Percentiles rank a stretch among this genome's conserved stretches.
Conservation (phyloP, 345 rosid species). For the Combretum micranthum region DNA sequence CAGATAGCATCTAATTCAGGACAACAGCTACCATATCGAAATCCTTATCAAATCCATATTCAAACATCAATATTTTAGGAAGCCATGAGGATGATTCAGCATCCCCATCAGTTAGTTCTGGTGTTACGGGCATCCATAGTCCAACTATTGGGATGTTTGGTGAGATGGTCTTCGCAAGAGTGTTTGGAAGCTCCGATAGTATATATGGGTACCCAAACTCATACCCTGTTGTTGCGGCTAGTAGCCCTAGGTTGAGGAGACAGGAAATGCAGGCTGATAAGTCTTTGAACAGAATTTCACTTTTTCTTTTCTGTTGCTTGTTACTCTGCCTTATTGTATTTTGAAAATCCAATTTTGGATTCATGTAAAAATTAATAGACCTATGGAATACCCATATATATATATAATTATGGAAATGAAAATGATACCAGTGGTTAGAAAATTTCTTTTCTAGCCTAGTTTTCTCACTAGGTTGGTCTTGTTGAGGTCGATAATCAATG, state of each 20-base stretch:
- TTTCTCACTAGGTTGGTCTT: too few relatives aligned
- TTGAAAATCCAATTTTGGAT: conserved; percentile 18
- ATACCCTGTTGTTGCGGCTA: conserved; percentile 22
- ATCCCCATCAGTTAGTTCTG: conserved; percentile 25
- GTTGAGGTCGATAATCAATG: too few relatives aligned
- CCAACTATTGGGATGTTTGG: conserved; percentile 56
- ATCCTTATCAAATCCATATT: conserved; percentile 46
- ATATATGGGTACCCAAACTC: conserved; percentile 42
- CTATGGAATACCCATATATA: neutral
- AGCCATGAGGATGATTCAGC: conserved; percentile 20
- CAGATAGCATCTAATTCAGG: conserved; percentile 10
- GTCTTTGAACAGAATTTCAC: conserved; percentile 67
- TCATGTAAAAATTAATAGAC: neutral
- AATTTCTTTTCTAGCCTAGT: too few relatives aligned
- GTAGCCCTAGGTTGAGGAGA: conserved; percentile 55
- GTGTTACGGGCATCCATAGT: conserved; percentile 27
- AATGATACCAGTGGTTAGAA: too few relatives aligned
- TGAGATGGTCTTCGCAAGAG: conserved; percentile 68
- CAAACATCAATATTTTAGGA: conserved; percentile 19
- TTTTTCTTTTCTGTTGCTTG: conserved; percentile 78
- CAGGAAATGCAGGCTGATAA: conserved; percentile 61
- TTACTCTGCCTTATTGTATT: conserved; percentile 79
- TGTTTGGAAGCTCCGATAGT: conserved; percentile 60
- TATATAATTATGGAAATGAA: neutral
- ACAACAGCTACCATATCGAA: conserved; percentile 56